Evolutionary conservation across 805 yeast species (phyloP), one percentile per base, ranked within the genome.

Genomic region (Sugiyamaella mastotermitis): DNA sequence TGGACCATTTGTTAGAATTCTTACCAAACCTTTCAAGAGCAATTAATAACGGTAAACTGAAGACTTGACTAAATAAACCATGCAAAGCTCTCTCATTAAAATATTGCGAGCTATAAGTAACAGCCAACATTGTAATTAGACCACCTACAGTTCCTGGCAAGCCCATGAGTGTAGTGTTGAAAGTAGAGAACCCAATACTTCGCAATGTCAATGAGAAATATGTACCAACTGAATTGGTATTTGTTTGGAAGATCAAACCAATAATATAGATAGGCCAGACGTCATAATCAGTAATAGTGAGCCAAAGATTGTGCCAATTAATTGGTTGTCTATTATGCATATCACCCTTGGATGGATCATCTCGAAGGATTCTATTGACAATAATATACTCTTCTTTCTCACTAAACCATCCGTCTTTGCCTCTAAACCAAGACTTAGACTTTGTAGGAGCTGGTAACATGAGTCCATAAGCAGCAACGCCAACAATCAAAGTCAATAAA

Each of bases 261-360:
- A 69, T 48, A 3, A 67, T 38, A 46, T 73, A 74, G 25, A 76
- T 55, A 17, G 83, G 82, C 72, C 78, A 66, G 40, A 76, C 41
- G 50, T 74, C 72, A 50, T 61, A 72, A 50, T 78, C 82, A 1
- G 46, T 26, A 6, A 75, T 34, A 3, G 75, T 59, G 14, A 56
- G 48, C 46, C 58, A 53, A n/a, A 78, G 43, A 54, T 61, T 64
- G 32, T 52, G 62, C 5, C 60, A 45, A 3, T 66, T 54, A n/a
- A 78, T 53, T 5, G 78, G 75, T 47, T 72, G 72, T 52, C 80
- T 62, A 50, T 78, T 77, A 51, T 76, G 67, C 82, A 76, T 75
- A 42, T 74, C 80, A 14, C 81, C 80, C 60, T 72, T 72, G 4
- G 68, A 49, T 14, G 83, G 83, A 50, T 78, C 84, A 51, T 78